Base-by-base conservation (phyloP, 192 early-diverging fungal species). In the Backusella westeae region DNA sequence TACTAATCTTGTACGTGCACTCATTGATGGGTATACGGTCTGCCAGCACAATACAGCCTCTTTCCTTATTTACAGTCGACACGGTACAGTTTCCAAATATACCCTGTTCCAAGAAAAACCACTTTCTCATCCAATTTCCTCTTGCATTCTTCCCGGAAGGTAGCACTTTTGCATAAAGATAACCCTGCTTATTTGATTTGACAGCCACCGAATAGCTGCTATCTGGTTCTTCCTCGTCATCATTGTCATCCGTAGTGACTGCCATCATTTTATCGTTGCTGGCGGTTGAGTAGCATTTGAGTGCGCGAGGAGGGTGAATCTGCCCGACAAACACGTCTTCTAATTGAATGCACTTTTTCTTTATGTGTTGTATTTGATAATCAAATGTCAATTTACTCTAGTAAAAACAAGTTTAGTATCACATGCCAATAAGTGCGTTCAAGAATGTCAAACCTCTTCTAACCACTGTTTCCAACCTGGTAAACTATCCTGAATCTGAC, bases 101-200 rank as follows among this genome's bases (percentile, higher is more conserved):
- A 21, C 89, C 89, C 36, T 93, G 85, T 52, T 89, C 82, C 34
- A 93, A 76, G 59, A 89, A 85, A 68, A 91, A 91, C 78, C 88
- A 93, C 36, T 85, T 84, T 32, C 89, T 79, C 7, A 76, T 69
- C 91, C 91, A 93, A 4, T 80, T 75, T 34, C 34, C 76, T 15
- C 82, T 68, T 7, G 77, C 53, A 42, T 83, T 81, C 52, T 87
- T 90, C n/a, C 88, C 85, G 6, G 78, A 75, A 8, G 78, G 67
- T 0, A 71, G 6, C 19, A 81, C 77, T 6, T 80, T 81, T 56
- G 80, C 84, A 73, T 87, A 90, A 17, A 92, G 79, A 74, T 92
- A 91, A 10, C 91, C 91, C 84, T 92, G 90, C 21, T 90, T 91
- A n/a, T 87, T 73, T 4, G 76, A 72, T 12, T n/a, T 63, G 3